Conservation (phyloP, 2,329 filamentous ascomycete genomes). For the Pestalotiopsis sp. region DNA sequence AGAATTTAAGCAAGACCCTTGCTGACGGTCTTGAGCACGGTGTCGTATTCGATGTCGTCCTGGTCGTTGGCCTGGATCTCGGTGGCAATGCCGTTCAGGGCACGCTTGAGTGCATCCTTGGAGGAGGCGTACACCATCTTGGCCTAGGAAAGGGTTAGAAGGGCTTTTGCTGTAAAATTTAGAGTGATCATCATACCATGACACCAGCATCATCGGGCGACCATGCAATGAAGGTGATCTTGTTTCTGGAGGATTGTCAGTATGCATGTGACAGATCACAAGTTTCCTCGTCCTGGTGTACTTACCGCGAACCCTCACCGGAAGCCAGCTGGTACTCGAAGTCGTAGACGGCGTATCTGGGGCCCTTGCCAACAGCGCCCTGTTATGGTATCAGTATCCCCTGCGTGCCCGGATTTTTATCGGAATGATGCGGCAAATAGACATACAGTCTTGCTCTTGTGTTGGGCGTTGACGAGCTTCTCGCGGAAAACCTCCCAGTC, state of each 20-base stretch:
- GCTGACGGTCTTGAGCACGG: slow-evolving; percentile 67
- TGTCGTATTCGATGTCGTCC: slow-evolving; percentile 79
- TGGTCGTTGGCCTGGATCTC: slow-evolving; percentile 84
- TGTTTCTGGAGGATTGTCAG: slow-evolving; percentile 57
- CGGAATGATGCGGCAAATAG: background rate
- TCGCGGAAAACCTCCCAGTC: slow-evolving; percentile 76
- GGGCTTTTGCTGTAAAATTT: slow-evolving; percentile 14
- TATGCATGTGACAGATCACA: background rate
- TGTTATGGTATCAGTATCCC: slow-evolving; percentile 32
- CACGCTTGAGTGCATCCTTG: slow-evolving; percentile 82
- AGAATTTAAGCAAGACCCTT: slow-evolving; percentile 44
- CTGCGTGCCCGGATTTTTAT: slow-evolving; percentile 39
- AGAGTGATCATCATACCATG: slow-evolving; percentile 57
- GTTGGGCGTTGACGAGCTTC: slow-evolving; percentile 73
- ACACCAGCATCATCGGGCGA: slow-evolving; percentile 79
- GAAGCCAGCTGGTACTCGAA: slow-evolving; percentile 74
- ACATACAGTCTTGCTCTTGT: slow-evolving; percentile 69
- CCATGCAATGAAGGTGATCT: slow-evolving; percentile 80
- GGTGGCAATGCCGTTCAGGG: slow-evolving; percentile 72
- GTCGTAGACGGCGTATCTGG: slow-evolving; percentile 84
- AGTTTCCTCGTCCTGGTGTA: slow-evolving; percentile 28
- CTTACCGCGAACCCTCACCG: slow-evolving; percentile 71
- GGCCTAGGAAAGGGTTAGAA: slow-evolving; percentile 50
- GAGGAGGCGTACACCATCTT: slow-evolving; percentile 92
- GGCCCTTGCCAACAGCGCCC: slow-evolving; percentile 66